Evolutionary conservation across 352 stramenopile species (phyloP), one percentile per base, ranked within the genome.

Genomic region (Phytophthora hybrid): DNA sequence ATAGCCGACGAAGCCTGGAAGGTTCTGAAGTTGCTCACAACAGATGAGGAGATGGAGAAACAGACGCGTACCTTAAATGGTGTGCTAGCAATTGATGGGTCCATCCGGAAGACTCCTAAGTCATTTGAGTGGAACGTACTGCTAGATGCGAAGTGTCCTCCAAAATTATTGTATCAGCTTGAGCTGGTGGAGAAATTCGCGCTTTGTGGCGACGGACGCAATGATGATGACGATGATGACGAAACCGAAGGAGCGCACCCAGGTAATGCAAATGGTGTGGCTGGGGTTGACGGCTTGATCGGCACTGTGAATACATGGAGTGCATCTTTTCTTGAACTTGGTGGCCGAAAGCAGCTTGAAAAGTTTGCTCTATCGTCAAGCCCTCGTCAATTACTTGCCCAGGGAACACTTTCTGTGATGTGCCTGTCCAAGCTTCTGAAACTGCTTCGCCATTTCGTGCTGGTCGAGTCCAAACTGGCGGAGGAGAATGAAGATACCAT

Each of bases 1-100:
- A 83, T 92, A 19, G 83, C 80, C 54, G 89, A 93, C 69, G 89
- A 93, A 76, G 85, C 84, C 10, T 93, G 84, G 84, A 93, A 93
- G 61, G 73, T 95, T 19, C 54, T 96, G 14, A 95, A 92, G 55
- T 69, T 94, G 32, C 67, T 96, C 13, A 78, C 81, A 32, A 83
- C 82, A 19, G 81, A 94, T 68, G 71, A 80, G 8, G 46, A 72
- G 23, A 92, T 94, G 81, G 88, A 93, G 69, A 93, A 92, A 63
- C 83, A 78, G 11, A 91, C 82, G 53, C 87, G 87, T 21, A 91
- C 84, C 18, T 68, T 96, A 18, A 91, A 93, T 52, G 73, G 77
- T 41, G 63, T 81, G 37, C 70, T 95, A 26, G 83, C 77, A 14
- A 93, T 94, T 32, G 88, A 95, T 71, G 87, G 89, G 8, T 89